A percentile compares a stretch with the other conserved stretches of the same genome.
These are phyloP conservation scores for Scytalidium sp. DNA, from an alignment of 2,329 filamentous ascomycete genomes.

Conservation along the genomic window DNA sequence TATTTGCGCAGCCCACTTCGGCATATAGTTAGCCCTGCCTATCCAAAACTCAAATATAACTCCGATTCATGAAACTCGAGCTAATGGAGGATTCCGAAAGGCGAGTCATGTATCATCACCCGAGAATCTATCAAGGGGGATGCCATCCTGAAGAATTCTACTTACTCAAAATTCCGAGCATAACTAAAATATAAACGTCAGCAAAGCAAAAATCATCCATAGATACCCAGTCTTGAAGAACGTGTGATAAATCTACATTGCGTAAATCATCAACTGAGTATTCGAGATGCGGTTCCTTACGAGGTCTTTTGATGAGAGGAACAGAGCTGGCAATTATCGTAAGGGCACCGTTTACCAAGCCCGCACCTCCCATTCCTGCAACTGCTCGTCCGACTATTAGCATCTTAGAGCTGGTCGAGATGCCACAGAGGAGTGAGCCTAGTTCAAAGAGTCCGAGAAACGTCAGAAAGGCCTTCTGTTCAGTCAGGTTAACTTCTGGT, in stretches of 20 bases:
- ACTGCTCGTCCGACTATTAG: slow-evolving; percentile 54
- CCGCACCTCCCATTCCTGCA: slow-evolving; percentile 50
- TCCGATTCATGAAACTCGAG: not conserved
- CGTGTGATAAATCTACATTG: not conserved
- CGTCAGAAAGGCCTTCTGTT: slow-evolving; percentile 9
- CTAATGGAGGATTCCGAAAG: not conserved
- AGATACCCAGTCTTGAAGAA: not conserved
- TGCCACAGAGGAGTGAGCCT: slow-evolving; percentile 51
- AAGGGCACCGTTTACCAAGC: slow-evolving; percentile 46
- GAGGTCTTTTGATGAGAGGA: slow-evolving; percentile 6
- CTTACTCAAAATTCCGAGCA: not conserved
- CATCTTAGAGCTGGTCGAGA: slow-evolving; percentile 44
- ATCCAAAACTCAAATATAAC: not conserved
- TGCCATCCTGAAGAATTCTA: not conserved
- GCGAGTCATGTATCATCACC: not conserved
- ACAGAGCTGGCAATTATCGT: slow-evolving; percentile 42
- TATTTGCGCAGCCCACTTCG: slow-evolving; percentile 1
- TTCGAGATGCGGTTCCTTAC: slow-evolving; percentile 1
- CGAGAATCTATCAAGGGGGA: not conserved
- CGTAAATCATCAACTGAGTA: not conserved
- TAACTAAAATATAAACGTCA: not conserved
- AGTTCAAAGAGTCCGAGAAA: slow-evolving; percentile 50
- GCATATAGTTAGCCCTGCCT: not conserved
- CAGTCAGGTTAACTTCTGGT: not conserved
- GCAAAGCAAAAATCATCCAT: not conserved